A percentile compares a stretch with the other conserved stretches of the same genome.
Conservation (phyloP, 768 basidiomycete genomes). For the Amanita polypyramis region DNA sequence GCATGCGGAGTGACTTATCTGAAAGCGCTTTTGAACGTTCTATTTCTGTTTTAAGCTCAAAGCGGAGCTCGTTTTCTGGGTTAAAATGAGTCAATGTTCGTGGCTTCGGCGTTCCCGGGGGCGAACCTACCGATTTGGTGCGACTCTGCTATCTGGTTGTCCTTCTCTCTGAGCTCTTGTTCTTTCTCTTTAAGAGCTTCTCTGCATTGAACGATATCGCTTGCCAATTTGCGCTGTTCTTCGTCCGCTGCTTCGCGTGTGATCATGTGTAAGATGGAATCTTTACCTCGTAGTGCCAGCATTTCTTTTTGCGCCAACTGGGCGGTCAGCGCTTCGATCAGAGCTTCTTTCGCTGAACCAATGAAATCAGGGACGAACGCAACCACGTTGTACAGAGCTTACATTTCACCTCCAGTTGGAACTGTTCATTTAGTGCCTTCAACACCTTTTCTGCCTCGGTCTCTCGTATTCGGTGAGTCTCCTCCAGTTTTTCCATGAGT, state of each 20-base stretch:
- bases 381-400: conserved; percentile 8
- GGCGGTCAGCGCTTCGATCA: conserved; percentile 43
- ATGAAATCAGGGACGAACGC: neutral
- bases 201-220: conserved; percentile 35
- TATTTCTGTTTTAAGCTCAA: conserved; percentile 56
- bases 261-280: conserved; percentile 50
- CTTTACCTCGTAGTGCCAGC: conserved; percentile 36
- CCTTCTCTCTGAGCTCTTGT: conserved; percentile 28
- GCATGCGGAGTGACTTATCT: conserved; percentile 30
- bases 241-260: conserved; percentile 67
- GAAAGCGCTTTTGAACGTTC: conserved; percentile 37
- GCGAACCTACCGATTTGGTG: conserved; percentile 34
- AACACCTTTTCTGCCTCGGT: conserved; percentile 58
- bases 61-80: conserved; percentile 38
- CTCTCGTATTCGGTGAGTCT: conserved; percentile 42
- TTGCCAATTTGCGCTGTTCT: conserved; percentile 44
- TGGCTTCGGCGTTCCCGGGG: neutral
- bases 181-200: conserved; percentile 33
- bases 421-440: conserved; percentile 36
- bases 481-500: conserved; percentile 46
- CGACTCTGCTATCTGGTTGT: conserved; percentile 35
- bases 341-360: conserved; percentile 11
- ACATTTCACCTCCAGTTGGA: conserved; percentile 46
- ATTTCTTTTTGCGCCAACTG: conserved; percentile 47
- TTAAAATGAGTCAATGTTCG: neutral